Evolutionary conservation across 768 basidiomycete species (phyloP), one percentile per base, ranked within the genome.

Genomic region (Lyophyllum semitale): DNA sequence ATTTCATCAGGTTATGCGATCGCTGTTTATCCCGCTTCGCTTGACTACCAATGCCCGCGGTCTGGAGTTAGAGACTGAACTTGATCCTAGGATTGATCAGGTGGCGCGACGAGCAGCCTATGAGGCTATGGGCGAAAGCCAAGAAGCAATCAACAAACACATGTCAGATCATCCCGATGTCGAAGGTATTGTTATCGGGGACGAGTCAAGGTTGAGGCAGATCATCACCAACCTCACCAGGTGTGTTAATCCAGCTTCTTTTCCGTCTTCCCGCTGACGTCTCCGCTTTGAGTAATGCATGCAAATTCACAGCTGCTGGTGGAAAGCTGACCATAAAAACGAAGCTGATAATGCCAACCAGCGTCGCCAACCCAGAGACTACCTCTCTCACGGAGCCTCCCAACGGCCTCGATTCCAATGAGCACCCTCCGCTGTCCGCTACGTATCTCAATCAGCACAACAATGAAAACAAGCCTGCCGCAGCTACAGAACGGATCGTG

Each of bases 221-320:
- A 84, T 92, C 49, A 80, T 88, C 68, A 93, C 88, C 45, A 94
- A 95, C 68, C 83, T 95, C 43, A 87, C 91, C 5, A 91, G 88
- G 90, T 77, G 58, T 29, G 63, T 22, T 17, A 33, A 47, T 35
- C 4, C 42, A 13, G n/a, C n/a, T 25, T 17, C 23, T 20, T 30
- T 37, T 5, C 22, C 30, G 25, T 43, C n/a, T 6, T 7, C 9
- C 7, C 7, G 26, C 13, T 55, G 38, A 50, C 41, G 40, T 38
- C 42, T 41, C 18, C n/a, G 33, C 50, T 29, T 33, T 23, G 43
- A 87, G 88, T 60, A 91, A 91, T 60, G 89, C 89, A 5, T 88
- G 87, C 70, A 91, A 91, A 67, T 92, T 91, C 60, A 91, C 89
- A 1, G 83, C 84, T 2, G 63, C 81, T 0, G 89, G 88, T 9